phyloP scores from a whole-genome alignment of 2,329 filamentous ascomycete species.

The Fusarium sp. region DNA sequence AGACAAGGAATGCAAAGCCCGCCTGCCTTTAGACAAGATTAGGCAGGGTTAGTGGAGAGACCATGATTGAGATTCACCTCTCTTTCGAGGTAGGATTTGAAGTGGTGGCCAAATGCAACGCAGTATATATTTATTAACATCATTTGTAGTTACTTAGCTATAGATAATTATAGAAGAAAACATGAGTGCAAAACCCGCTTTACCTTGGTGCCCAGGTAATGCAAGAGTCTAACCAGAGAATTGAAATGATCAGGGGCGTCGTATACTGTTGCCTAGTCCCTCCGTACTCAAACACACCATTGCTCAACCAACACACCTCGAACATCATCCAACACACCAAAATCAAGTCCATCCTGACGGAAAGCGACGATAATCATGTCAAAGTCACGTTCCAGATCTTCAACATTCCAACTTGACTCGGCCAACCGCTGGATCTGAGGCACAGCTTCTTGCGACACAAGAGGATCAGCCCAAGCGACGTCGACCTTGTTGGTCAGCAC shows the following conservation, averaged over 20 bases:
- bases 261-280: background rate
- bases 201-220: background rate
- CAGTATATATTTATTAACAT: background rate
- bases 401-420: slow-evolving; percentile 53
- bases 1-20: background rate
- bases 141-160: background rate
- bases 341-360: slow-evolving; percentile 57
- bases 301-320: slow-evolving; percentile 52
- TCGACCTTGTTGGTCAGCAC: slow-evolving; percentile 52
- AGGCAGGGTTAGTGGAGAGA: background rate
- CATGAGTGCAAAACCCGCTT: background rate
- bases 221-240: background rate
- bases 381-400: slow-evolving; percentile 52
- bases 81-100: background rate
- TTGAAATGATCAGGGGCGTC: background rate
- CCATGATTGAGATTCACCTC: background rate
- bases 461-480: slow-evolving; percentile 58
- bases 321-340: slow-evolving; percentile 52
- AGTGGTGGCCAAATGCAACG: background rate
- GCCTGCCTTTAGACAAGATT: background rate
- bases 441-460: slow-evolving; percentile 56
- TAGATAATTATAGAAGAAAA: background rate
- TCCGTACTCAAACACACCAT: slow-evolving; percentile 50
- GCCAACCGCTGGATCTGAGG: slow-evolving; percentile 53
- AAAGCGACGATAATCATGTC: slow-evolving; percentile 58